Conservation (phyloP, 2,329 filamentous ascomycete genomes). For the Penicillium sp. region DNA sequence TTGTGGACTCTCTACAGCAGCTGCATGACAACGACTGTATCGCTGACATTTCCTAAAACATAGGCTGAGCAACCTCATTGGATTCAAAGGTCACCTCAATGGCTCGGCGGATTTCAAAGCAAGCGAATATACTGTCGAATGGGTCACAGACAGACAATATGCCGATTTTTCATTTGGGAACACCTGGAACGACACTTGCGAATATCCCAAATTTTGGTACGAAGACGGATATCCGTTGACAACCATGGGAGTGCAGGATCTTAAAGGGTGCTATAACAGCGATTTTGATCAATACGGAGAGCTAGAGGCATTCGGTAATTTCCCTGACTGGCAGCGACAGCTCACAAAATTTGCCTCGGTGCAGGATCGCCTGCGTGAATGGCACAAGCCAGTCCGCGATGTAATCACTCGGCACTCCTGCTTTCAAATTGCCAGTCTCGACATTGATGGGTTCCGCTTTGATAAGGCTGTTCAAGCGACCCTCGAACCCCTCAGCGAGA, state of each 20-base stretch:
- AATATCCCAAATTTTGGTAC: conserved; percentile 65
- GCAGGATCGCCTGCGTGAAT: conserved; percentile 67
- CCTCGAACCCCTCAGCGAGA: conserved; percentile 61
- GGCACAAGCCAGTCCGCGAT: conserved; percentile 58
- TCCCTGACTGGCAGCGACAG: conserved; percentile 64
- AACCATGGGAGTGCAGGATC: conserved; percentile 47
- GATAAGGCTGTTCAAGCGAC: conserved; percentile 68
- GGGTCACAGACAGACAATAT: conserved; percentile 58
- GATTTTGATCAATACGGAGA: conserved; percentile 68
- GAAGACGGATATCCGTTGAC: conserved; percentile 56
- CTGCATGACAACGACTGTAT: too few relatives aligned
- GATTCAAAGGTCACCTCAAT: conserved; percentile 63
- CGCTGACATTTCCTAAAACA: background rate
- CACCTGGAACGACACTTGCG: conserved; percentile 54
- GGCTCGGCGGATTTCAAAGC: conserved; percentile 56
- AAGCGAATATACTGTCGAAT: conserved; percentile 59
- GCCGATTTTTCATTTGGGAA: conserved; percentile 60
- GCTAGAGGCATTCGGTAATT: conserved; percentile 63
- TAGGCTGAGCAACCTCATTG: conserved; percentile 60
- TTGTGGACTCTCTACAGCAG: too few relatives aligned
- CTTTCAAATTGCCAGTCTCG: conserved; percentile 61
- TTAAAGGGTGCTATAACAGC: conserved; percentile 61
- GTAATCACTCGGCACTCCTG: conserved; percentile 64
- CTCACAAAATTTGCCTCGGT: conserved; percentile 67
- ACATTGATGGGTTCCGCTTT: conserved; percentile 67